These are phyloP conservation scores for Acanthamoeba lenticulata DNA, from an alignment of 208 protist genomes.

Conservation along the genomic window DNA sequence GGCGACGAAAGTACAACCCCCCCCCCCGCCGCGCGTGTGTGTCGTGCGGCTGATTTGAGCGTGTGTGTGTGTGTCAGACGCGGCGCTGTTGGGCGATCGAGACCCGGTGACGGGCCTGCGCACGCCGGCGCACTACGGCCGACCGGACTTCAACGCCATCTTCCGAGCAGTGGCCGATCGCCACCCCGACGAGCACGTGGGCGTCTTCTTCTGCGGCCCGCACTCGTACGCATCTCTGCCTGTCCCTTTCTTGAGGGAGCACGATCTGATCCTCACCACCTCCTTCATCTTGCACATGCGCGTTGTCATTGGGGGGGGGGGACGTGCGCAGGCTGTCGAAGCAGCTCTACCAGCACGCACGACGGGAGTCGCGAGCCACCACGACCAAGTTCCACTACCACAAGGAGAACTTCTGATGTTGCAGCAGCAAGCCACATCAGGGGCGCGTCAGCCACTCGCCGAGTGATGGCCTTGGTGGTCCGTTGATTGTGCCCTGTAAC, in stretches of 20 bases:
- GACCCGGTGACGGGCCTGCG: constrained; percentile 72
- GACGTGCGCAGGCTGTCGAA: constrained; percentile 80
- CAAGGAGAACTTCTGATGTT: constrained; percentile 82
- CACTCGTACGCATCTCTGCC: constrained; percentile 5
- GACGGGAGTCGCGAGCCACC: constrained; percentile 67
- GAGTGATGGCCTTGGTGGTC: no score
- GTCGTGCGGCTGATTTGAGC: no score
- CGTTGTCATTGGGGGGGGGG: constrained; percentile 19
- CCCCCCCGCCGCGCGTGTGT: not conserved
- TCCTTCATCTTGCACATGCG: not conserved
- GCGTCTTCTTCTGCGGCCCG: constrained; percentile 83
- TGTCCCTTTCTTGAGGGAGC: not conserved
- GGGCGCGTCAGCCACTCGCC: no score
- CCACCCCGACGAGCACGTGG: constrained; percentile 72
- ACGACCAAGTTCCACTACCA: constrained; percentile 78
- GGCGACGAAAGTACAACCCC: constrained; percentile 55
- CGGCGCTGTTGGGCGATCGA: not conserved
- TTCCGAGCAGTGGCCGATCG: constrained; percentile 67
- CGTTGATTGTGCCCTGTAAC: no score
- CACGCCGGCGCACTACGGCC: constrained; percentile 79
- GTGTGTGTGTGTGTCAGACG: not conserved
- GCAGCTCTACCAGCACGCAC: constrained; percentile 71
- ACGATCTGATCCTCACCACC: no score
- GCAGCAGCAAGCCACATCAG: not conserved
- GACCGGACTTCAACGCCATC: constrained; percentile 81